Percentiles rank a stretch among this genome's conserved stretches.
phyloP scores from a whole-genome alignment of 78 protist species.

The Dictyostelium firmibasis region DNA sequence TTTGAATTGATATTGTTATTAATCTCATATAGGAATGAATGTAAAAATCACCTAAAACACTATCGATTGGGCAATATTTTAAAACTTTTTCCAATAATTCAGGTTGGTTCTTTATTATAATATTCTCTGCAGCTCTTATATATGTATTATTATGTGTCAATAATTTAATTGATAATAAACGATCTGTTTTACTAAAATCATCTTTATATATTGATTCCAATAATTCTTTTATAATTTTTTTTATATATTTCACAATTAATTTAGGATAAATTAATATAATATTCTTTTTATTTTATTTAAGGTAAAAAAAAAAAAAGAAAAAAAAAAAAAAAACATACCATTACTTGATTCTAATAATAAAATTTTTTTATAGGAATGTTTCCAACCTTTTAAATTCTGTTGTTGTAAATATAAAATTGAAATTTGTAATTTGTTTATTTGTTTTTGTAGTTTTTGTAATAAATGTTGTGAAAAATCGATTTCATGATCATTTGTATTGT shows the following conservation, averaged over 20 bases:
- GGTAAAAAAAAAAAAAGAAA: too few species aligned
- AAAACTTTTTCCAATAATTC: conserved; percentile 1
- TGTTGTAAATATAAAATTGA: neutral
- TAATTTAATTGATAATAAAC: neutral
- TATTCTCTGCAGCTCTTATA: neutral
- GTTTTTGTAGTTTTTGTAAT: neutral
- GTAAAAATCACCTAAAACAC: neutral
- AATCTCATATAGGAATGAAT: neutral
- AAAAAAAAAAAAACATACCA: neutral
- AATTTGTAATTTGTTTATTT: neutral
- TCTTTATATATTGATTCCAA: neutral
- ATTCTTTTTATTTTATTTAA: too few species aligned
- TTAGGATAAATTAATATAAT: neutral
- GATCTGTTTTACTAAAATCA: neutral
- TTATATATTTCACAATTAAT: too few species aligned
- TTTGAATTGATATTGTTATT: neutral
- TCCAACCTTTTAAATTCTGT: conserved; percentile 33
- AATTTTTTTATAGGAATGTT: neutral
- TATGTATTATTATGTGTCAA: neutral
- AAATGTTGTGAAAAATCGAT: neutral
- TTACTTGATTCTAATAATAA: conserved; percentile 10
- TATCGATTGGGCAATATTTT: conserved; percentile 6
- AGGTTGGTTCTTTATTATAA: neutral
- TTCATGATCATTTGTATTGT: neutral
- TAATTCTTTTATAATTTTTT: neutral